Evolutionary conservation across 257 asterid species (phyloP), one percentile per base, ranked within the genome.

Genomic region (Solanum piurae): DNA sequence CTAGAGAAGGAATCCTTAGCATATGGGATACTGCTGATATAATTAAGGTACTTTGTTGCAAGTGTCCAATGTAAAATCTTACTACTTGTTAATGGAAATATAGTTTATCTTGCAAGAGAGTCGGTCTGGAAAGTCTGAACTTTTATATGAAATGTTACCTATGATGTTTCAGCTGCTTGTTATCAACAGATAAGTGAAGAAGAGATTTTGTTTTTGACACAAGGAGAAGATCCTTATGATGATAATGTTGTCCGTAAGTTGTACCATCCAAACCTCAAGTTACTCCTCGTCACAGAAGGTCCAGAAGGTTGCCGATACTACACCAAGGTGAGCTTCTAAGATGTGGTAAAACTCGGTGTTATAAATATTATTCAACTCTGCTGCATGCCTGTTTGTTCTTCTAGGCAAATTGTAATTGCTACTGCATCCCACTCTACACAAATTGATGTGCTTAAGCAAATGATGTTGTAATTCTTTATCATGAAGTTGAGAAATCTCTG

Each of bases 201-300:
- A 91, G 99, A 96, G 94, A 97, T 97, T 89, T 64, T 91, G 55
- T 97, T 97, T 89, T 89, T 96, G 88, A 97, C 99, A 33, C 89
- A 93, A 69, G 99, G 99, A 68, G 98, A 97, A 91, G 99, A 97
- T 88, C 99, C 99, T 5, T 96, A 89, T 83, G 98, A 97, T 64
- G 99, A 96, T 64, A 90, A 92, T 38, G 99, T 97, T 18, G 98
- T 95, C 82, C 98, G 97, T 13, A 96, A 94, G 89, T 73, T 97
- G 91, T 97, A 90, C 93, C 99, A 97, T 90, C 90, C 95, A 18
- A 92, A 94, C 87, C 95, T 95, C 85, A 95, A 95, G 82, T 89
- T 97, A 86, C 98, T 97, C 86, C 99, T 97, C 2, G 98, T 97
- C 66, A 97, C 99, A 31, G 99, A 97, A 92, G 99, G 99, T 68